Conservation (phyloP, 495 filamentous ascomycete genomes). For the Parachaetomium inaequale region DNA sequence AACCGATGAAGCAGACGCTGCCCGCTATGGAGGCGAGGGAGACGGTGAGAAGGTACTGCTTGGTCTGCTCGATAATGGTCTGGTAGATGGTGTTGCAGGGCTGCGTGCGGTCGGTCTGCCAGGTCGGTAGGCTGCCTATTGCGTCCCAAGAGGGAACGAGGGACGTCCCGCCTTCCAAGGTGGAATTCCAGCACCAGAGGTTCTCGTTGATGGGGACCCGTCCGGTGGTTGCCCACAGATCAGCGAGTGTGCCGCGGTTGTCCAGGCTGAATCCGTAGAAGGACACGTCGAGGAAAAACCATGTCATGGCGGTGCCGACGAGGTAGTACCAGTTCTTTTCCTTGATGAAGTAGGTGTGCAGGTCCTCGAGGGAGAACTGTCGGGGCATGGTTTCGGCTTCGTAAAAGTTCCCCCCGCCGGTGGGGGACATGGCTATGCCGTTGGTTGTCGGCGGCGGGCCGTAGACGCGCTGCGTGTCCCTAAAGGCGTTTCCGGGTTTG, state of each 20-base stretch:
- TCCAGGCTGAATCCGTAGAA: slow-evolving; percentile 39
- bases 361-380: slow-evolving; percentile 33
- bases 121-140: slow-evolving; percentile 25
- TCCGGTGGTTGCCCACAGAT: slow-evolving; percentile 32
- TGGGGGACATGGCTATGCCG: slow-evolving; percentile 62
- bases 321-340: slow-evolving; percentile 40
- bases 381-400: slow-evolving; percentile 22
- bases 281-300: slow-evolving; percentile 40
- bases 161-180: slow-evolving; percentile 43
- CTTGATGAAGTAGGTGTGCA: slow-evolving; percentile 32
- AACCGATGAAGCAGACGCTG: slow-evolving; percentile 32
- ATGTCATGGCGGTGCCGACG: slow-evolving; percentile 36
- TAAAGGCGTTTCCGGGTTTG: slow-evolving; percentile 58
- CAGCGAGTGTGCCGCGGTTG: slow-evolving; percentile 34
- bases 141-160: slow-evolving; percentile 27
- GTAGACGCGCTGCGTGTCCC: slow-evolving; percentile 57
- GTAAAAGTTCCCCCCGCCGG: slow-evolving; percentile 34
- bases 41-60: slow-evolving; percentile 66
- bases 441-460: slow-evolving; percentile 55
- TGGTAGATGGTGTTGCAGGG: slow-evolving; percentile 57
- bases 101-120: slow-evolving; percentile 36
- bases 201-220: slow-evolving; percentile 11
- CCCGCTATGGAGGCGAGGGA: slow-evolving; percentile 63
- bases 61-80: slow-evolving; percentile 60
- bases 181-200: slow-evolving; percentile 53